Base-by-base conservation (phyloP, 306 rosid species). In the Chamaecrista fasciculata region DNA sequence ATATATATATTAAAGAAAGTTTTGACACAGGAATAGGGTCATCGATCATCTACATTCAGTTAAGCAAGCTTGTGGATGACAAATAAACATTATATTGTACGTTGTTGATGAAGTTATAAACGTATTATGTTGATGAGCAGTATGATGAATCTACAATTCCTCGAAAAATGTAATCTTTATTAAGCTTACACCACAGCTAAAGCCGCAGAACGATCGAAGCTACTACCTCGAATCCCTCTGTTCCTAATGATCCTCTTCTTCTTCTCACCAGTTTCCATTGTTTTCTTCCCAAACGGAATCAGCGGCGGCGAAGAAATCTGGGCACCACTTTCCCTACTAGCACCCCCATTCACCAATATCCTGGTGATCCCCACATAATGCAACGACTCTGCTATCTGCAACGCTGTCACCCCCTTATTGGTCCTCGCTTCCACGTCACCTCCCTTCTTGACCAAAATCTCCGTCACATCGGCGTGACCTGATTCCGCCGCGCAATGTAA, bases 401-500 rank as follows among this genome's bases (percentile, higher is more conserved):
- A 52, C 2, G 92, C 84, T 1, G 82, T 87, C n/a, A 82, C 85
- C 2, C 96, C 98, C 62, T 86, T 92, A 12, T 71, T 83, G 0
- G 98, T 92, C 53, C 79, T 60, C 1, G 91, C 89, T 44, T 89
- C 96, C 1, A 74, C 87, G 29, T 89, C 89, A 0, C 83, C 92
- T 31, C 95, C 95, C 66, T 80, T 92, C 87, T 92, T 86, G 52
- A 89, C 85, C 73, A 92, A 66, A 72, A 87, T 26, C 75, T 89
- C 91, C 0, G 79, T 82, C 53, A 83, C 87, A 9, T 89, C 89
- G 0, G 75, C 83, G 2, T 92, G 87, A 2, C 96, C 96, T 0
- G 91, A 80, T 69, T 92, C 96, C 2, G 64, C 89, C 0, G 84
- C 98, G 14, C 95, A 87, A 19, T 92, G 96, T 73, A 89, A 71